phyloP scores from a whole-genome alignment of 2,329 filamentous ascomycete species.

The Thelonectria rubi region DNA sequence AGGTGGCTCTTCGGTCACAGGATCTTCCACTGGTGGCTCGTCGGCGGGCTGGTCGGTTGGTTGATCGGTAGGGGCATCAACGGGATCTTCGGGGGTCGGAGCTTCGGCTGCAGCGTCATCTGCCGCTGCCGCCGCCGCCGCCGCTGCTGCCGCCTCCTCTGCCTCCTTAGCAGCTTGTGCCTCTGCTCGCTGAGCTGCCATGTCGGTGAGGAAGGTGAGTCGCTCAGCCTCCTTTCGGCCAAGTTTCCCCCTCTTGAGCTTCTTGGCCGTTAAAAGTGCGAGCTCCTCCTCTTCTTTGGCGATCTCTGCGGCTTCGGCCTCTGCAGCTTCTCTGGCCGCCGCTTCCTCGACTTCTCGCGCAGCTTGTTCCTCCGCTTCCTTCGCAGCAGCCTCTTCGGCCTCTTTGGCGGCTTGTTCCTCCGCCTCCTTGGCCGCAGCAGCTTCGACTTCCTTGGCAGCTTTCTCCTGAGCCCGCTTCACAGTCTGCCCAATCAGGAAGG shows the following conservation, averaged over 20 bases:
- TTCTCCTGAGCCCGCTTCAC: slow-evolving; percentile 38
- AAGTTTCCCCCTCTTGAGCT: slow-evolving; percentile 45
- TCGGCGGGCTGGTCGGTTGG: slow-evolving; percentile 9
- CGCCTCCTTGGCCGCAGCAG: slow-evolving; percentile 23
- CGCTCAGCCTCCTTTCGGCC: slow-evolving; percentile 21
- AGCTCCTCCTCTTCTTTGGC: slow-evolving; percentile 51
- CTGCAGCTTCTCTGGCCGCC: slow-evolving; percentile 10
- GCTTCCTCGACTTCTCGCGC: slow-evolving; percentile 32
- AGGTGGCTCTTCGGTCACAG: slow-evolving; percentile 31
- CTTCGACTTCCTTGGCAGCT: slow-evolving; percentile 33
- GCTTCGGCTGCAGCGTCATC: not conserved
- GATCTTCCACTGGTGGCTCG: slow-evolving; percentile 13
- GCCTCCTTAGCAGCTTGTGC: slow-evolving; percentile 22
- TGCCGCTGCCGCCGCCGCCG: not conserved
- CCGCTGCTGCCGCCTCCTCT: slow-evolving; percentile 26
- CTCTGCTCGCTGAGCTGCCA: slow-evolving; percentile 15
- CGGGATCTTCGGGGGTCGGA: slow-evolving; percentile 4
- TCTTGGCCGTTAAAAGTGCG: slow-evolving; percentile 47
- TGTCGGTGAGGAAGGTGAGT: slow-evolving; percentile 20
- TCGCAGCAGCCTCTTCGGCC: slow-evolving; percentile 25
- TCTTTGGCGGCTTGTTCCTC: slow-evolving; percentile 21
- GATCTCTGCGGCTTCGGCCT: slow-evolving; percentile 42
- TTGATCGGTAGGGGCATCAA: slow-evolving; percentile 16
- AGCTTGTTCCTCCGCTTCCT: slow-evolving; percentile 41
- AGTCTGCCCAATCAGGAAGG: slow-evolving; percentile 31